Percentiles rank a stretch among this genome's conserved stretches.
Conservation (phyloP, 1,284 basidiomycete species). For the Cryptococcus sp. region DNA sequence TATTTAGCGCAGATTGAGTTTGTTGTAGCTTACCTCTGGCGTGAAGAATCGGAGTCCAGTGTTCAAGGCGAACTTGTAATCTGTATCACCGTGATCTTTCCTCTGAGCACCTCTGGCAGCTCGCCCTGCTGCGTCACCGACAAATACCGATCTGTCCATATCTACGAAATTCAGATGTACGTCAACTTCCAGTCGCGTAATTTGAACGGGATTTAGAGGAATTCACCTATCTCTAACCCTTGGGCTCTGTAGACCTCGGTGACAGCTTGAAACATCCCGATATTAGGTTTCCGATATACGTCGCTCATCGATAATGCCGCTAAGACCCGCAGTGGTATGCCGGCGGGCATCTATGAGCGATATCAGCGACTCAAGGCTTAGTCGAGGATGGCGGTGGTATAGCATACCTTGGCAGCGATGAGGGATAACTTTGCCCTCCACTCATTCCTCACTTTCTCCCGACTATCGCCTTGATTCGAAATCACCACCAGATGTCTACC, state of each 20-base stretch:
- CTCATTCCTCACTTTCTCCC: slow-evolving; percentile 55
- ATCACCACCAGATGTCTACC: slow-evolving; percentile 79
- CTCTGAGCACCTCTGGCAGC: slow-evolving; percentile 26
- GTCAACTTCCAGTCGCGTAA: background rate
- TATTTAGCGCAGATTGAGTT: background rate
- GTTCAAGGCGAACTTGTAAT: slow-evolving; percentile 82
- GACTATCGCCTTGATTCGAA: slow-evolving; percentile 68
- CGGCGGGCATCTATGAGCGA: slow-evolving; percentile 60
- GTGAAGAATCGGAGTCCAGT: slow-evolving; percentile 71
- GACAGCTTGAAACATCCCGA: slow-evolving; percentile 80
- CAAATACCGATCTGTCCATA: slow-evolving; percentile 67
- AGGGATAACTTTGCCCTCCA: slow-evolving; percentile 76
- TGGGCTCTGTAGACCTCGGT: slow-evolving; percentile 63
- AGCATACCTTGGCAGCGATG: slow-evolving; percentile 67
- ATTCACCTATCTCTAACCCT: slow-evolving; percentile 66
- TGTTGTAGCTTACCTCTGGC: slow-evolving; percentile 56
- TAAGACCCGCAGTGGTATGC: slow-evolving; percentile 73
- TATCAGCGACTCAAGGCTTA: background rate
- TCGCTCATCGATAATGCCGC: slow-evolving; percentile 67
- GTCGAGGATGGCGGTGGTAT: background rate
- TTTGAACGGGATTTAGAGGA: background rate
- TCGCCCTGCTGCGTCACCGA: slow-evolving; percentile 89
- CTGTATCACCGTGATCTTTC: slow-evolving; percentile 73
- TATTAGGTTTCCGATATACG: slow-evolving; percentile 81
- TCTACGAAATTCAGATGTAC: slow-evolving; percentile 58